Evolutionary conservation across 306 rosid genomes (phyloP).

Genomic region (Pueraria montana): DNA sequence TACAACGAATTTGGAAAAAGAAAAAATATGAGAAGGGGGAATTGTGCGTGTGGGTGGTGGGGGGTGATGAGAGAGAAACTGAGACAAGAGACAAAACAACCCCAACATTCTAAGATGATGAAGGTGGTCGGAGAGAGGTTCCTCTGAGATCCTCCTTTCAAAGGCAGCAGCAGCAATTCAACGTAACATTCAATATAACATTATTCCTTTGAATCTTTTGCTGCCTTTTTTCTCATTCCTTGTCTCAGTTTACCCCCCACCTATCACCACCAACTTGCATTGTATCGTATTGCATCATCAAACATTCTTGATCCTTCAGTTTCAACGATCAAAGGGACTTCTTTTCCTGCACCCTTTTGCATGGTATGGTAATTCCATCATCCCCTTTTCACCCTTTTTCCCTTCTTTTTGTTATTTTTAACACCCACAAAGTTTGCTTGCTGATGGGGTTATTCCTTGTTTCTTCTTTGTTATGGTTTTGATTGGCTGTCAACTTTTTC

Average conservation of each 20-base stretch:
- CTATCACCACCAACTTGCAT: constrained; percentile 33
- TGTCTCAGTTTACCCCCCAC: constrained; percentile 52
- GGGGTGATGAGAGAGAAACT: constrained; percentile 63
- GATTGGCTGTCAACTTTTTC: constrained; percentile 12
- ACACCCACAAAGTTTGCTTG: constrained; percentile 62
- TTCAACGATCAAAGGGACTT: constrained; percentile 29
- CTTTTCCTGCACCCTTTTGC: constrained; percentile 51
- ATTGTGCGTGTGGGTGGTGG: constrained; percentile 57
- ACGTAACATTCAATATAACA: background rate
- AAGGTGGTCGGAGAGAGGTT: constrained; percentile 78
- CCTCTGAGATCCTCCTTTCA: constrained; percentile 85
- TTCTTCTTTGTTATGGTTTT: constrained; percentile 47
- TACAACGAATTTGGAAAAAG: constrained; percentile 31
- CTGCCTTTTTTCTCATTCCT: constrained; percentile 72
- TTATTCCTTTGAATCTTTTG: constrained; percentile 55
- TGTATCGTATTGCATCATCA: background rate
- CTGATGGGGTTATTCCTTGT: constrained; percentile 73
- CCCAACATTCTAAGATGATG: constrained; percentile 16
- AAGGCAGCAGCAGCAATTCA: constrained; percentile 84
- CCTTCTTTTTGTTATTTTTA: background rate
- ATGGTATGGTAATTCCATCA: constrained; percentile 54
- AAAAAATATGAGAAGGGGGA: constrained; percentile 8
- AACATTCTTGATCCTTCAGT: constrained; percentile 43
- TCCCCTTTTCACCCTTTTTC: constrained; percentile 29
- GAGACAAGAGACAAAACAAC: constrained; percentile 18